Percentiles rank a stretch among this genome's conserved stretches.
Evolutionary conservation across 345 rosid species (phyloP).

Genomic region (Citrus hindsii): DNA sequence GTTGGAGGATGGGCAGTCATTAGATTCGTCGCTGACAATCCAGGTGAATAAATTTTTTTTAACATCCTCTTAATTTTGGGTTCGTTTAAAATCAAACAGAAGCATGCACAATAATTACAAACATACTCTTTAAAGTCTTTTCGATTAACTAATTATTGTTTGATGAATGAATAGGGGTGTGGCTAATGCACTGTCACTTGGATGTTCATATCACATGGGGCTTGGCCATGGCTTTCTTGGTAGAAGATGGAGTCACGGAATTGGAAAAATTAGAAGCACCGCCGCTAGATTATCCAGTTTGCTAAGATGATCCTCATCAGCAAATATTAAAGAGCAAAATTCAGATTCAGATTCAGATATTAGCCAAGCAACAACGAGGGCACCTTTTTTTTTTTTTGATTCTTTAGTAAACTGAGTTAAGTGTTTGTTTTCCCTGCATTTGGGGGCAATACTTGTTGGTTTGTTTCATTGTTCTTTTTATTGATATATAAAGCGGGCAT

Average conservation of each 20-base stretch:
- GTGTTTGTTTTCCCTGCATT: conserved; percentile 32
- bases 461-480: conserved; percentile 14
- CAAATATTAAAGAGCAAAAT: neutral
- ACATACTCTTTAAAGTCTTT: no score
- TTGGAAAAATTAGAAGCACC: conserved; percentile 56
- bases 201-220: conserved; percentile 93
- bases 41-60: conserved; percentile 42
- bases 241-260: conserved; percentile 67
- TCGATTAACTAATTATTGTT: neutral
- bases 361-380: conserved; percentile 12
- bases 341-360: neutral
- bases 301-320: conserved; percentile 27
- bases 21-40: conserved; percentile 92
- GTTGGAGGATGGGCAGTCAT: conserved; percentile 89
- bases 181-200: conserved; percentile 96
- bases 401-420: neutral
- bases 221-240: conserved; percentile 79
- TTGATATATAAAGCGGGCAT: conserved; percentile 16
- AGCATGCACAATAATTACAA: neutral
- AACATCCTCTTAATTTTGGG: no score
- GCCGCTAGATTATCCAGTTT: conserved; percentile 65
- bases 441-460: conserved; percentile 25
- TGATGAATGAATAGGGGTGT: conserved; percentile 46
- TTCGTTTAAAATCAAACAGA: neutral
- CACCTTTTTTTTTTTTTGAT: neutral